A percentile compares a stretch with the other conserved stretches of the same genome.
These are phyloP conservation scores for Xanthoparmelia taractica DNA, from an alignment of 495 filamentous ascomycete genomes.

Conservation along the genomic window DNA sequence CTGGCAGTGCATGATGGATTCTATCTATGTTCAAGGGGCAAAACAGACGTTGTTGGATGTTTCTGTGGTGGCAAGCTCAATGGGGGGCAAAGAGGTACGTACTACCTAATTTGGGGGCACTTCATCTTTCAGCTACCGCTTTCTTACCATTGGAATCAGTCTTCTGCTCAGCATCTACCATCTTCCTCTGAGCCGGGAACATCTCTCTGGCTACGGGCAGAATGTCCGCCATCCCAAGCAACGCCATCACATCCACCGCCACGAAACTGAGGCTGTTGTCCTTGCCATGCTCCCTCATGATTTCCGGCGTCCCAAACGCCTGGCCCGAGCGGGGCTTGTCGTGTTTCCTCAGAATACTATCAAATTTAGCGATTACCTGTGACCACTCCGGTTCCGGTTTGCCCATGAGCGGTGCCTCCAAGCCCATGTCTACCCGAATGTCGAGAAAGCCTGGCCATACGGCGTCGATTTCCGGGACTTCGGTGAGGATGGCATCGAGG, in stretches of 20 bases:
- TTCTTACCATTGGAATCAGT: too few relatives aligned
- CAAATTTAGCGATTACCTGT: neutral
- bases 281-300: neutral
- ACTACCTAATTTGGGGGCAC: too few relatives aligned
- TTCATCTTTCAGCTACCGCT: too few relatives aligned
- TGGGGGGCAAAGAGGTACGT: too few relatives aligned
- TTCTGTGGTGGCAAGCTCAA: too few relatives aligned
- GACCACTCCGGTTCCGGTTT: neutral
- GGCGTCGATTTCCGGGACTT: conserved; percentile 35
- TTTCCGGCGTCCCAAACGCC: neutral
- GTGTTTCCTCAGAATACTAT: neutral
- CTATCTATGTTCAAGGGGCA: too few relatives aligned
- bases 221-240: neutral
- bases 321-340: neutral
- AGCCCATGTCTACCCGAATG: conserved; percentile 35
- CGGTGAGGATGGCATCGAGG: conserved; percentile 45
- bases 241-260: neutral
- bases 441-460: conserved; percentile 42
- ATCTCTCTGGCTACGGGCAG: neutral
- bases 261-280: neutral
- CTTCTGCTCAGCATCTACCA: too few relatives aligned
- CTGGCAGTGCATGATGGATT: too few relatives aligned
- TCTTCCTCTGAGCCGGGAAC: neutral
- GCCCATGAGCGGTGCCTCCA: neutral
- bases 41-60: too few relatives aligned